A percentile compares a stretch with the other conserved stretches of the same genome.
phyloP scores from a whole-genome alignment of 192 early-diverging fungal species.

The Backusella circina region DNA sequence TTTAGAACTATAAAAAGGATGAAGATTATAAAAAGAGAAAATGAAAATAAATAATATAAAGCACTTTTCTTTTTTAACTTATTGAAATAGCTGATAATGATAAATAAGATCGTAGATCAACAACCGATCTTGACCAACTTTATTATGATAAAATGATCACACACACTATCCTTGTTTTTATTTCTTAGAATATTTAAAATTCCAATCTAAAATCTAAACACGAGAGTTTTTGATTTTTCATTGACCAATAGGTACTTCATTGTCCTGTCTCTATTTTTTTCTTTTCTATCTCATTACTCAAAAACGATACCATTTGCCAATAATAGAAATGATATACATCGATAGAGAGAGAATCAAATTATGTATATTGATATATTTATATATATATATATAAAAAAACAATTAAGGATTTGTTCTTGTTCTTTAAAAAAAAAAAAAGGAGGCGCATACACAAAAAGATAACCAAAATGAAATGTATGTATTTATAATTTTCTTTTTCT shows the following conservation, averaged over 20 bases:
- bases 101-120: background rate
- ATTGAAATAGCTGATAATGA: background rate
- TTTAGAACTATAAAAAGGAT: background rate
- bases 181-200: background rate
- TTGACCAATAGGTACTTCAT: background rate
- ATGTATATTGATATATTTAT: background rate
- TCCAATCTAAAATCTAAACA: background rate
- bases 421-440: background rate
- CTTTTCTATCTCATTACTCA: background rate
- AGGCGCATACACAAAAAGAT: background rate
- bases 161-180: background rate
- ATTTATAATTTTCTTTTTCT: background rate
- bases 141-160: background rate
- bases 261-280: background rate
- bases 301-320: background rate
- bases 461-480: background rate
- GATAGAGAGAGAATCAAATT: background rate
- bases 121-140: background rate
- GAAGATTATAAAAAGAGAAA: background rate
- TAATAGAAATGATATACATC: background rate
- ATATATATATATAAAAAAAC: too few species aligned
- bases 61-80: background rate
- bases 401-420: background rate
- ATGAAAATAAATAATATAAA: background rate
- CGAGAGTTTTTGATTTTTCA: background rate